A percentile compares a stretch with the other conserved stretches of the same genome.
Conservation (phyloP, 2,329 filamentous ascomycete species). For the Thelonectria olida region DNA sequence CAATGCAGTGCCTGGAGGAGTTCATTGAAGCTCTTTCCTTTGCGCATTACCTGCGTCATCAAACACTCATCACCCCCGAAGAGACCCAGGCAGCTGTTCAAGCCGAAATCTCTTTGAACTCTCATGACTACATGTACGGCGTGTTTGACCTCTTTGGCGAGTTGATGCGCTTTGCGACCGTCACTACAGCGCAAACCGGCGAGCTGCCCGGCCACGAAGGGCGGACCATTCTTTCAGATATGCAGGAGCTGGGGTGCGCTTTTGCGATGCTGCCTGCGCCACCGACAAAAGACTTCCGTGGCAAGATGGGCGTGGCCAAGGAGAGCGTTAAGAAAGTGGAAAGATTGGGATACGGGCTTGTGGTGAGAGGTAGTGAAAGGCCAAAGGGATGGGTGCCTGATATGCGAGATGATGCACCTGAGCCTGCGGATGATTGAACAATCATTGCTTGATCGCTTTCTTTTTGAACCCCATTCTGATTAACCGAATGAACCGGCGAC, state of each 20-base stretch:
- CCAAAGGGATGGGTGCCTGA: slow-evolving; percentile 95
- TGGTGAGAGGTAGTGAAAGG: slow-evolving; percentile 86
- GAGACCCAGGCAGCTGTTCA: slow-evolving; percentile 64
- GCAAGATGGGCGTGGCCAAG: slow-evolving; percentile 88
- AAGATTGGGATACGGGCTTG: slow-evolving; percentile 85
- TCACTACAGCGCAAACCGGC: slow-evolving; percentile 81
- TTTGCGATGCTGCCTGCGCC: slow-evolving; percentile 78
- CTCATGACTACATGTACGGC: slow-evolving; percentile 88
- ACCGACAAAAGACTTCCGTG: slow-evolving; percentile 66
- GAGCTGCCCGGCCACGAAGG: slow-evolving; percentile 51
- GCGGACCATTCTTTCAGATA: slow-evolving; percentile 78
- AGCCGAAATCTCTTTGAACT: slow-evolving; percentile 70
- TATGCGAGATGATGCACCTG: slow-evolving; percentile 54
- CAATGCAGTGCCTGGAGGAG: slow-evolving; percentile 90
- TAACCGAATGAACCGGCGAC: neutral
- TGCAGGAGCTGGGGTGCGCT: slow-evolving; percentile 78
- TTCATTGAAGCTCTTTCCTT: slow-evolving; percentile 93
- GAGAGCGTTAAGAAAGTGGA: slow-evolving; percentile 95
- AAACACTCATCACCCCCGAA: slow-evolving; percentile 75
- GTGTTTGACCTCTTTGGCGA: slow-evolving; percentile 95
- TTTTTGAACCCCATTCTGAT: neutral
- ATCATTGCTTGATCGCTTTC: neutral
- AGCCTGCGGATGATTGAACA: slow-evolving; percentile 38
- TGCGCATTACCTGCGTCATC: slow-evolving; percentile 83
- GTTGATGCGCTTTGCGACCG: slow-evolving; percentile 96